A percentile compares a stretch with the other conserved stretches of the same genome.
phyloP scores from a whole-genome alignment of 2,329 filamentous ascomycete species.

The Paraconiothyrium brasiliense region DNA sequence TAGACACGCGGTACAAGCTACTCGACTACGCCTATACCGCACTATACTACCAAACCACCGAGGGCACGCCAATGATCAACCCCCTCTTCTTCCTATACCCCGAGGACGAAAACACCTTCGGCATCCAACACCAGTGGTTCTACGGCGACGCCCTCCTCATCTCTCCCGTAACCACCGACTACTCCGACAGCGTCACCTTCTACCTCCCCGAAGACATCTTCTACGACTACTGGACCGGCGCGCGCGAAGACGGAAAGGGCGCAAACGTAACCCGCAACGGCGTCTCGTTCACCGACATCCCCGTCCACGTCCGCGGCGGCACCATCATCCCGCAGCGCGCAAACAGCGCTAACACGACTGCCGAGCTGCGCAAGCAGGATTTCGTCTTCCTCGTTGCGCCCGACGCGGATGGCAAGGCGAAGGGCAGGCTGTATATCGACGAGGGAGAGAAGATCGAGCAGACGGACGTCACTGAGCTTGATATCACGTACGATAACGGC shows the following conservation, averaged over 20 bases:
- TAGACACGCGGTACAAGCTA: slow-evolving; percentile 77
- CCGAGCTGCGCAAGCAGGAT: slow-evolving; percentile 68
- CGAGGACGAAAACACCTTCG: slow-evolving; percentile 61
- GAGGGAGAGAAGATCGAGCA: slow-evolving; percentile 77
- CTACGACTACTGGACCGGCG: slow-evolving; percentile 68
- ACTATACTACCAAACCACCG: slow-evolving; percentile 66
- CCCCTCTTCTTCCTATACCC: slow-evolving; percentile 79
- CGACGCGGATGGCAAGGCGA: slow-evolving; percentile 68
- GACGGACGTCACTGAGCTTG: slow-evolving; percentile 63
- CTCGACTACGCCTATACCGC: slow-evolving; percentile 83
- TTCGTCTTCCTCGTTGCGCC: slow-evolving; percentile 78
- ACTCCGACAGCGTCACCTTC: slow-evolving; percentile 61
- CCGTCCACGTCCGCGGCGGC: slow-evolving; percentile 74
- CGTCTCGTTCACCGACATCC: slow-evolving; percentile 64
- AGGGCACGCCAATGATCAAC: slow-evolving; percentile 72
- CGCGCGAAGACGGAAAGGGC: slow-evolving; percentile 57
- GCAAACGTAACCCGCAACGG: slow-evolving; percentile 55
- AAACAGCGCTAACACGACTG: slow-evolving; percentile 68
- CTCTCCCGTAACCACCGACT: slow-evolving; percentile 64
- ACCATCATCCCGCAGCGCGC: slow-evolving; percentile 69
- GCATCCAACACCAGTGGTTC: slow-evolving; percentile 66
- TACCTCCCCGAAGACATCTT: slow-evolving; percentile 68
- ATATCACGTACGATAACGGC: slow-evolving; percentile 67
- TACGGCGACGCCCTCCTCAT: slow-evolving; percentile 66
- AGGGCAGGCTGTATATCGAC: slow-evolving; percentile 77